Evolutionary conservation across 805 yeast genomes (phyloP), one percentile per base, ranked within the genome.

Genomic region (Kazachstania africana): DNA sequence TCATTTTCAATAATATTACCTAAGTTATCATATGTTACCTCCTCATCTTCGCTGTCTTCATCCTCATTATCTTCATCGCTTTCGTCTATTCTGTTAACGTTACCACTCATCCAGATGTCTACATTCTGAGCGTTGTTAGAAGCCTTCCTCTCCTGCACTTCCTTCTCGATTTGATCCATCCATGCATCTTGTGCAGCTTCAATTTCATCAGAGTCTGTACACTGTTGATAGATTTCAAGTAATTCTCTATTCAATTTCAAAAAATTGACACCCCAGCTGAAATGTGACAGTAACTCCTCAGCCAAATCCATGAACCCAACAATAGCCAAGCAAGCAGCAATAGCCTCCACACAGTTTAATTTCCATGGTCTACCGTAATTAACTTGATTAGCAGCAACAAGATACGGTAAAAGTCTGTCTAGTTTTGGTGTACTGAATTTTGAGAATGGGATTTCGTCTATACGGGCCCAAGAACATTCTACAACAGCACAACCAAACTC

Each of bases 321-420:
- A 35, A 91, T 87, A 1, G 94, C 94, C 50, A 91, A 79, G 48
- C 95, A 84, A 0, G 98, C 97, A 2, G 98, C 98, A 24, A 91
- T 60, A 0, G 98, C 98, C 53, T 91, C 98, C 5, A 84, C 98
- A 56, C 98, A 91, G 57, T 91, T 91, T 35, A 91, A 62, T 45
- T 76, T 71, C 97, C 96, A 87, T 0, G 98, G 96, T 45, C 79
- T 69, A 4, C 98, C 98, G 47, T 91, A 91, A 55, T 91, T 91
- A 6, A 93, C 97, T 19, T 95, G 94, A 52, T 91, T 91, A 0
- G 97, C 95, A 4, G 97, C 97, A 8, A 91, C 85, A 29, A 91
- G 61, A 46, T 88, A 91, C 1, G 98, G 98, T 35, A 91, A 36
- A 8, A 91, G 62, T 29, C 98, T 64, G 50, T 88, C 95, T 46